A percentile compares a stretch with the other conserved stretches of the same genome.
phyloP scores from a whole-genome alignment of 805 yeast genomes.

The Lipomyces lipofer region DNA sequence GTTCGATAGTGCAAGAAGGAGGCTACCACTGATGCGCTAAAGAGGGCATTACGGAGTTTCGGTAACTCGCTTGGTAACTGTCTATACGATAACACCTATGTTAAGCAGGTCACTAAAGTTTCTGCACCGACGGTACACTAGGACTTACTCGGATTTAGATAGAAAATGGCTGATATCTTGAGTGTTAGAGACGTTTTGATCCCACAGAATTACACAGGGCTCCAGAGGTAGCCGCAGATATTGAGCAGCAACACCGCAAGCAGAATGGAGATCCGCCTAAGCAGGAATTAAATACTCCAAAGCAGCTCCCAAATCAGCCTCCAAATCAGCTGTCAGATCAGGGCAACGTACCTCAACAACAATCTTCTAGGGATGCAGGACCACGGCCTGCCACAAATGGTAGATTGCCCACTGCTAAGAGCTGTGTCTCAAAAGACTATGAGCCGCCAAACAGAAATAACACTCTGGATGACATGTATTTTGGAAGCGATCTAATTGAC shows the following conservation, averaged over 20 bases:
- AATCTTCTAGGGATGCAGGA: too few relatives aligned
- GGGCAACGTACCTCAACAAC: too few relatives aligned
- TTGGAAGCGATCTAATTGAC: conserved; percentile 23
- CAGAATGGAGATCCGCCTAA: background rate
- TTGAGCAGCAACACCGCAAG: background rate
- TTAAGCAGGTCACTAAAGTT: conserved; percentile 32
- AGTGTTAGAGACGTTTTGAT: background rate
- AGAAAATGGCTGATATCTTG: too few relatives aligned
- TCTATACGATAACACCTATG: conserved; percentile 39
- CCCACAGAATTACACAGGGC: background rate
- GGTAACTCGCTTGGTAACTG: conserved; percentile 69
- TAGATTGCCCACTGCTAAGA: conserved; percentile 3
- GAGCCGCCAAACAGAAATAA: conserved; percentile 1
- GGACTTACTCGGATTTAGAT: too few relatives aligned
- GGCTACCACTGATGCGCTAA: conserved; percentile 81
- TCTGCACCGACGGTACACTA: conserved; percentile 21
- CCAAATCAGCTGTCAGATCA: too few relatives aligned
- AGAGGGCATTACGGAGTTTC: conserved; percentile 74
- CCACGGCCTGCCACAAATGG: too few relatives aligned
- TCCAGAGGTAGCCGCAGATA: background rate
- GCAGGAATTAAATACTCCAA: too few relatives aligned
- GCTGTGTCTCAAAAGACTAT: conserved; percentile 3
- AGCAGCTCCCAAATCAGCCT: too few relatives aligned
- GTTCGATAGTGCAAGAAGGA: conserved; percentile 61
- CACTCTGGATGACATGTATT: conserved; percentile 12